phyloP scores from a whole-genome alignment of 2,329 filamentous ascomycete species.

The Xylariaceae sp. region DNA sequence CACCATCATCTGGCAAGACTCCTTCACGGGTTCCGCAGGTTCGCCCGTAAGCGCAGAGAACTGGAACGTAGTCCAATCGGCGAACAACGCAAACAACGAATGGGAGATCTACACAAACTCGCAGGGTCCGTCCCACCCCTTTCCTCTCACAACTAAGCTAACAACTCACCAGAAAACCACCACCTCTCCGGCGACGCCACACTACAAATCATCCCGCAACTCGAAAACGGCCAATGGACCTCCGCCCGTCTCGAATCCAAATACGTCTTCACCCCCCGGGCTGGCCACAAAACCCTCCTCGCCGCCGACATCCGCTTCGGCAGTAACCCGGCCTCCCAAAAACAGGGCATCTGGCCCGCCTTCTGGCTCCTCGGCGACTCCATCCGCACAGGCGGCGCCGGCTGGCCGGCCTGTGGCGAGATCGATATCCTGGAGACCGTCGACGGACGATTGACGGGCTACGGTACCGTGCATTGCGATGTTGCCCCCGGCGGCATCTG shows the following conservation, averaged over 20 bases:
- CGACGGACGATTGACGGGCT: conserved; percentile 41
- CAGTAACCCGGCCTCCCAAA: conserved; percentile 32
- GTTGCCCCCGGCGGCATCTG: conserved; percentile 40
- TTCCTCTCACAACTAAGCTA: too few relatives aligned
- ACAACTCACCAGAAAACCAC: conserved; percentile 33
- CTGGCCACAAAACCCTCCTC: conserved; percentile 37
- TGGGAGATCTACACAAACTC: conserved; percentile 43
- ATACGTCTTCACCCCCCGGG: conserved; percentile 40
- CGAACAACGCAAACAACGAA: conserved; percentile 44
- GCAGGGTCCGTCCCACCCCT: conserved; percentile 12
- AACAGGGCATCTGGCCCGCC: conserved; percentile 49
- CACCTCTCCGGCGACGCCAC: conserved; percentile 48
- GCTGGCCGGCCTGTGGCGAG: conserved; percentile 47
- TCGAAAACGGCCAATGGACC: conserved; percentile 40
- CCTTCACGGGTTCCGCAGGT: conserved; percentile 40
- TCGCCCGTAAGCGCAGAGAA: conserved; percentile 33
- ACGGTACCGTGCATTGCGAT: conserved; percentile 47
- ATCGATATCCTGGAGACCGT: conserved; percentile 48
- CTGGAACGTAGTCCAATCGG: conserved; percentile 44
- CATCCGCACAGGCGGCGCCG: conserved; percentile 38
- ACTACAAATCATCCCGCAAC: conserved; percentile 46
- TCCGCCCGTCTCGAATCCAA: conserved; percentile 46
- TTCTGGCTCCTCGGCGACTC: conserved; percentile 49
- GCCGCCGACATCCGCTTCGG: conserved; percentile 45
- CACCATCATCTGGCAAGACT: conserved; percentile 42